Conservation (phyloP, 1,284 basidiomycete genomes). For the Trametes polyzona region DNA sequence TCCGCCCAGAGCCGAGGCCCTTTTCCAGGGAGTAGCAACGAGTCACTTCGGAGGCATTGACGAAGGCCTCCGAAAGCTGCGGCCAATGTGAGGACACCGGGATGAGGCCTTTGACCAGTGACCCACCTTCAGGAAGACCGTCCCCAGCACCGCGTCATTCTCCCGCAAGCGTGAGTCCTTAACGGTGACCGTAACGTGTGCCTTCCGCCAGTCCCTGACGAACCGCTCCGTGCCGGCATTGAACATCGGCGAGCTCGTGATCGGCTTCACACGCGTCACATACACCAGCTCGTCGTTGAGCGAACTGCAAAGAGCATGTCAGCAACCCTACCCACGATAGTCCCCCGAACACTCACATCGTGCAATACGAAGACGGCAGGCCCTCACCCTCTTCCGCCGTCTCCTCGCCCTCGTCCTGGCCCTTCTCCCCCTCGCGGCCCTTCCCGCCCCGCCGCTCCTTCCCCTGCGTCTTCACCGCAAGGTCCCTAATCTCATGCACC, state of each 20-base stretch:
- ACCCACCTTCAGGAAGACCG: slow-evolving; percentile 48
- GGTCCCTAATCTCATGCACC: slow-evolving; percentile 52
- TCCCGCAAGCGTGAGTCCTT: slow-evolving; percentile 59
- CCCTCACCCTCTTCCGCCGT: slow-evolving; percentile 53
- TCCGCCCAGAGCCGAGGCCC: slow-evolving; percentile 58
- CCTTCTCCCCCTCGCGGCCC: slow-evolving; percentile 59
- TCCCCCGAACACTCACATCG: slow-evolving; percentile 49
- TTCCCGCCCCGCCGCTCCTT: slow-evolving; percentile 48
- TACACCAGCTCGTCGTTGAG: slow-evolving; percentile 63
- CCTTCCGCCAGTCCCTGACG: slow-evolving; percentile 61
- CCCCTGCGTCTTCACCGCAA: slow-evolving; percentile 32
- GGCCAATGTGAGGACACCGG: background rate
- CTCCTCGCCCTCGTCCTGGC: slow-evolving; percentile 57
- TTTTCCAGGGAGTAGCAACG: slow-evolving; percentile 53
- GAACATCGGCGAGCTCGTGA: slow-evolving; percentile 67
- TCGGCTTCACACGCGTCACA: slow-evolving; percentile 47
- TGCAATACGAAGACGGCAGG: slow-evolving; percentile 59
- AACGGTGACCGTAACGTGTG: slow-evolving; percentile 63
- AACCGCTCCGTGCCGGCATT: slow-evolving; percentile 69
- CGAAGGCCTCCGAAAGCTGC: slow-evolving; percentile 42
- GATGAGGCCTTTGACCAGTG: background rate
- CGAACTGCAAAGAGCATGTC: slow-evolving; percentile 32
- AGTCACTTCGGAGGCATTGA: slow-evolving; percentile 50
- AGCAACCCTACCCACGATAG: too few species aligned
- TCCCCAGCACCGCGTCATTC: slow-evolving; percentile 69